These are phyloP conservation scores for Anthoceros angustus DNA, from an alignment of 225 moss, liverwort and hornwort species.

Conservation along the genomic window DNA sequence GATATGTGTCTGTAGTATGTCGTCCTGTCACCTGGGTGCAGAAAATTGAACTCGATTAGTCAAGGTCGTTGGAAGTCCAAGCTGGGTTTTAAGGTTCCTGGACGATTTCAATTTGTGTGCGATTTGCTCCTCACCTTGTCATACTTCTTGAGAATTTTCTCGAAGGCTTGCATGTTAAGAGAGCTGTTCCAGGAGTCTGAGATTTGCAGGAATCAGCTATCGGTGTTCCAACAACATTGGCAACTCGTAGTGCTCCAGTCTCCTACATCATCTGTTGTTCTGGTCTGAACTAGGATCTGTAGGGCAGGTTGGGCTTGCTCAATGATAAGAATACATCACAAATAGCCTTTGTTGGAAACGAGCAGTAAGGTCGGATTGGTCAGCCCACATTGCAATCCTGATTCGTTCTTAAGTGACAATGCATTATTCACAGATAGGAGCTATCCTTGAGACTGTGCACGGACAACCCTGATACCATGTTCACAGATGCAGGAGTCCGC, in stretches of 20 bases:
- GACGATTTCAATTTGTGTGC: conserved; percentile 19
- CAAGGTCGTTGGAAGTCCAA: conserved; percentile 8
- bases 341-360: too few relatives aligned
- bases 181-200: conserved; percentile 46
- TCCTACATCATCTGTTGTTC: too few relatives aligned
- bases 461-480: not conserved
- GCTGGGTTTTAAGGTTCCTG: conserved; percentile 30
- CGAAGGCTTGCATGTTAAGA: conserved; percentile 71
- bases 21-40: conserved; percentile 18
- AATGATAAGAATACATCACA: too few relatives aligned
- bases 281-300: not conserved
- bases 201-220: conserved; percentile 5
- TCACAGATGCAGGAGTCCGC: not conserved
- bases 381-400: too few relatives aligned
- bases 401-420: too few relatives aligned
- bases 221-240: too few relatives aligned
- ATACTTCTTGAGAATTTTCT: conserved; percentile 78
- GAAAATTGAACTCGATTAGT: not conserved
- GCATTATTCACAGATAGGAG: too few relatives aligned
- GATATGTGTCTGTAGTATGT: conserved; percentile 17
- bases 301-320: too few relatives aligned
- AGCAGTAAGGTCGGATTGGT: too few relatives aligned
- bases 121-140: conserved; percentile 44
- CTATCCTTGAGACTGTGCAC: not conserved
- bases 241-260: too few relatives aligned